A percentile compares a stretch with the other conserved stretches of the same genome.
These are phyloP conservation scores for Beauveria sp. DNA, from an alignment of 2,329 filamentous ascomycete genomes.

Conservation along the genomic window DNA sequence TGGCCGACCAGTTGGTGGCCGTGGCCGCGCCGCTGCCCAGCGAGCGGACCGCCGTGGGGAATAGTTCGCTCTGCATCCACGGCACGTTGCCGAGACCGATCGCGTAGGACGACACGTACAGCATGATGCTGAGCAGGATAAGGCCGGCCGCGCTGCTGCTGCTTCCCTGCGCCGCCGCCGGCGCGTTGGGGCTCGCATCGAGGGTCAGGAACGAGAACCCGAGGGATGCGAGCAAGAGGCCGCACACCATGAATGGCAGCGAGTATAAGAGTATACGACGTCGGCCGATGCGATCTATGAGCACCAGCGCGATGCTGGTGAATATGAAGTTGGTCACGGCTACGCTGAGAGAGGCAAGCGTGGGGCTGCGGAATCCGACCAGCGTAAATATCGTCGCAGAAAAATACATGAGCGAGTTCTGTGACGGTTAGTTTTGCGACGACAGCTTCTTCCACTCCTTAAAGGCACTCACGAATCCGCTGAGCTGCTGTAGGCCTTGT, in stretches of 20 bases:
- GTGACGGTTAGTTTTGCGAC: not conserved
- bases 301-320: conserved; percentile 63
- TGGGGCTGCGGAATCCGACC: conserved; percentile 71
- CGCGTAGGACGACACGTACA: conserved; percentile 82
- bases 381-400: conserved; percentile 74
- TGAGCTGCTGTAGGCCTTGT: conserved; percentile 82
- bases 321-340: conserved; percentile 79
- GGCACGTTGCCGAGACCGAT: conserved; percentile 85
- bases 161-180: not conserved
- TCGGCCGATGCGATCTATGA: conserved; percentile 75
- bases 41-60: conserved; percentile 67
- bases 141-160: conserved; percentile 36
- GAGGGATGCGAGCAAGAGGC: conserved; percentile 61
- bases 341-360: conserved; percentile 70
- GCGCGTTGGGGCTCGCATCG: conserved; percentile 12
- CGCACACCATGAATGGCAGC: conserved; percentile 74
- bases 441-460: not conserved
- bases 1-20: conserved; percentile 79
- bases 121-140: conserved; percentile 67
- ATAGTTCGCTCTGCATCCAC: conserved; percentile 94
- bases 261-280: conserved; percentile 74
- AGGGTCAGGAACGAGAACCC: conserved; percentile 62
- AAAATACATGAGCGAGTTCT: conserved; percentile 91
- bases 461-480: conserved; percentile 60
- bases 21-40: conserved; percentile 67